Evolutionary conservation across 768 basidiomycete genomes (phyloP), one percentile per base, ranked within the genome.

Genomic region (Brasilioporus rufonigricans): DNA sequence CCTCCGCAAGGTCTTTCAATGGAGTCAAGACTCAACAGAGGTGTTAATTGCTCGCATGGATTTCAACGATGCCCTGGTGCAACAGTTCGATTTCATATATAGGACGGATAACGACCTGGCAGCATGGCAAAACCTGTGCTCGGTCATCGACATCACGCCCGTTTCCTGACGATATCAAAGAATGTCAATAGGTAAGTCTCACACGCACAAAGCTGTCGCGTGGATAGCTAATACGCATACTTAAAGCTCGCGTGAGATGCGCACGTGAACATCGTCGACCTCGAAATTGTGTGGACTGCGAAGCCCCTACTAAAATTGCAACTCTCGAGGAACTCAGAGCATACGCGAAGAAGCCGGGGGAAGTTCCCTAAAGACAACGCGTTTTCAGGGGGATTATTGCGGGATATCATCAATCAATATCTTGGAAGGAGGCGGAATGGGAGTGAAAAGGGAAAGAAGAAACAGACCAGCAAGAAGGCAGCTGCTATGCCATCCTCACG

Each of bases 261-360:
- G 7, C 61, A 73, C 31, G 71, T 75, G 24, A 75, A 76, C 39
- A 61, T 75, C 6, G 59, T 71, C 18, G 70, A 76, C 21, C 45
- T 73, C 38, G 59, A 71, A 21, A 48, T 50, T 0, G 50, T 19
- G 0, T 52, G 55, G 6, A 60, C 62, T 0, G 62, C 62, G 10
- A 1, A 46, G 16, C 44, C n/a, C 0, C 65, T 76, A 23, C 47
- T 0, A 9, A 53, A 44, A 10, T 76, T 75, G 23, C 38, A 3
- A 65, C 61, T 0, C 63, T 71, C 23, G 47, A 50, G 1, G 56
- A 61, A 0, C 69, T 75, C 2, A 61, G 58, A 16, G 6, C 0
- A 3, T 76, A 74, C 41, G 71, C 73, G 1, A 49, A 5, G 13
- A 0, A 10, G 0, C 47, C 41, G 4, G 14, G 18, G 1, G 73